phyloP scores from a whole-genome alignment of 768 basidiomycete species.

The Macrolepiota fuliginosa region DNA sequence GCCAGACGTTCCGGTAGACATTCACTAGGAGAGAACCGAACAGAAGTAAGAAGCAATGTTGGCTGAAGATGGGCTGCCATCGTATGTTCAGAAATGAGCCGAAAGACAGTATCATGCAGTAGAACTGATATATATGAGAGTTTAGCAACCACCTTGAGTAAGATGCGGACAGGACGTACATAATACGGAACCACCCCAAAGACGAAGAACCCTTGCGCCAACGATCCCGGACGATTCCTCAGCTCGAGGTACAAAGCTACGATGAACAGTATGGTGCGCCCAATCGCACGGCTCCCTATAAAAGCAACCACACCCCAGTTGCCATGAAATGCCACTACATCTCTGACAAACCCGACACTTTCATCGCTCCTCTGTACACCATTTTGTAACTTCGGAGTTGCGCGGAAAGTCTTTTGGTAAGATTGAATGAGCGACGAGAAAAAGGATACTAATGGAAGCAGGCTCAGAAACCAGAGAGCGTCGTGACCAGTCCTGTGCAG shows the following conservation, averaged over 20 bases:
- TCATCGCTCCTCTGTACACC: not conserved
- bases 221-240: not conserved
- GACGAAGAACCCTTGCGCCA: not conserved
- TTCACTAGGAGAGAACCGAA: conserved; percentile 41
- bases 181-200: not conserved
- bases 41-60: conserved; percentile 23
- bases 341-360: not conserved
- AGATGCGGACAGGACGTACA: not conserved
- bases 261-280: conserved; percentile 40
- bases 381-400: not conserved
- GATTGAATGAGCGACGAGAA: not conserved
- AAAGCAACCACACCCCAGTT: conserved; percentile 46
- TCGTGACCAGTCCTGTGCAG: not conserved
- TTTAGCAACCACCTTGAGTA: not conserved
- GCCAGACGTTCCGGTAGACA: conserved; percentile 53
- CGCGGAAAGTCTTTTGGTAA: no score
- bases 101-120: not conserved
- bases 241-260: not conserved
- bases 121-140: not conserved
- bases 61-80: not conserved
- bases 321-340: conserved; percentile 40
- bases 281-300: conserved; percentile 43
- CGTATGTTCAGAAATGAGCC: not conserved
- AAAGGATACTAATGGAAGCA: not conserved
- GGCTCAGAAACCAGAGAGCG: not conserved